Evolutionary conservation across 306 rosid genomes (phyloP), one percentile per base, ranked within the genome.

Genomic region (Hylodesmum podocarpum): DNA sequence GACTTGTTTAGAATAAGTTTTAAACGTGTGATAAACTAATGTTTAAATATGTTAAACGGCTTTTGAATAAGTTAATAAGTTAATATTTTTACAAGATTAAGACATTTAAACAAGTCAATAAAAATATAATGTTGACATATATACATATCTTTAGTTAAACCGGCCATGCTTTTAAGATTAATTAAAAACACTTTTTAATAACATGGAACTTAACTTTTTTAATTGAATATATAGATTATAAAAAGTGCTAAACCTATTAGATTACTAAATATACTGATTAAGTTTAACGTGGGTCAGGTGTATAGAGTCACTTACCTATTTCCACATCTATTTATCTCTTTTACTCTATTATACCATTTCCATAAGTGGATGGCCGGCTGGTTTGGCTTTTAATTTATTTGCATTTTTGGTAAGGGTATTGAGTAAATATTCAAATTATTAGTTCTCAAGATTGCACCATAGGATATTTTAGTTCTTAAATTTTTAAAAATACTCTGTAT

Each of bases 361-460:
- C 70, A 69, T 16, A 50, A 33, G 70, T 29, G n/a, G 28, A 66
- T 33, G 31, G 43, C 13, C 41, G 65, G 25, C 47, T 51, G 79
- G 57, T 41, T 61, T 72, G 53, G 70, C n/a, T 37, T 79, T 75
- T 43, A 2, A 44, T 54, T 43, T 4, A 44, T 54, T 37, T 61
- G 33, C 46, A 14, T 39, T 73, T 78, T 84, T 80, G 86, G 73
- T 67, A 76, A 79, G 77, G 66, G 61, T 2, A 50, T 8, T 6
- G 8, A 19, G 57, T 50, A 8, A 39, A 8, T 36, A 36, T 9
- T 39, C 14, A 39, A 39, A 8, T 8, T 9, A 8, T 8, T 9
- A 39, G 44, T 39, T 9, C 14, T 39, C 44, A 33, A 33, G 37
- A 33, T 3, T 33, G 4, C 37, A 39, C 44, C 11, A 10, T 0